Base-by-base conservation (phyloP, 1,284 basidiomycete genomes). In the Termitomyces sp. region DNA sequence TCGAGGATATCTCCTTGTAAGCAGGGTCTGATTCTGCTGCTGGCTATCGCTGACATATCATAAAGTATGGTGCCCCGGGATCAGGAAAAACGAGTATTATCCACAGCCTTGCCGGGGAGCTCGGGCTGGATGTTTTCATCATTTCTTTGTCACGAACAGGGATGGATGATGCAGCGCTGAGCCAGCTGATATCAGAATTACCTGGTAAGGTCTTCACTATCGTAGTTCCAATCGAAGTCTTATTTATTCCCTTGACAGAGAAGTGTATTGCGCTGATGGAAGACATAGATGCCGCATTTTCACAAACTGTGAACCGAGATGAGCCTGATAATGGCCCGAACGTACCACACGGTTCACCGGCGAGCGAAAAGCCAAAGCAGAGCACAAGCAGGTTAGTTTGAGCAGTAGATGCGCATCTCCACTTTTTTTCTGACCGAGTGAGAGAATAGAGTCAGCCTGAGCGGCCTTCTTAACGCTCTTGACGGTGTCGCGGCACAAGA, bases 261-360 rank as follows among this genome's bases (percentile, higher is more conserved):
- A 75, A 79, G 59, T 87, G 83, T 59, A 85, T 92, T 54, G 82
- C 86, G 0, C 72, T 92, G 21, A 87, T 92, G 79, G 90, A 92
- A 68, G 90, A 90, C 63, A 85, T 90, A 55, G 88, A 90, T 58
- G 87, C 83, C 3, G 86, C 85, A 0, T 87, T 89, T 67, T 79
- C 78, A 38, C 77, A 79, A 53, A 75, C 76, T 26, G 61, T 88
- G 38, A 82, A 74, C 54, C 81, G 83, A 17, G 74, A 76, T 48
- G 59, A 50, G 17, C 52, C 52, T 17, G 8, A 31, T 26, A 42
- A 48, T 43, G 52, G 55, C 24, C 24, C 24, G 8, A 54, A 55
- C 12, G 31, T 31, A 40, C 53, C 36, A 6, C 42, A 43, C 12
- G 56, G 48, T 28, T 47, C 53, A 38, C 53, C 51, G n/a, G 8